A percentile compares a stretch with the other conserved stretches of the same genome.
Conservation (phyloP, 768 basidiomycete genomes). For the Psilocybe cyanescens region DNA sequence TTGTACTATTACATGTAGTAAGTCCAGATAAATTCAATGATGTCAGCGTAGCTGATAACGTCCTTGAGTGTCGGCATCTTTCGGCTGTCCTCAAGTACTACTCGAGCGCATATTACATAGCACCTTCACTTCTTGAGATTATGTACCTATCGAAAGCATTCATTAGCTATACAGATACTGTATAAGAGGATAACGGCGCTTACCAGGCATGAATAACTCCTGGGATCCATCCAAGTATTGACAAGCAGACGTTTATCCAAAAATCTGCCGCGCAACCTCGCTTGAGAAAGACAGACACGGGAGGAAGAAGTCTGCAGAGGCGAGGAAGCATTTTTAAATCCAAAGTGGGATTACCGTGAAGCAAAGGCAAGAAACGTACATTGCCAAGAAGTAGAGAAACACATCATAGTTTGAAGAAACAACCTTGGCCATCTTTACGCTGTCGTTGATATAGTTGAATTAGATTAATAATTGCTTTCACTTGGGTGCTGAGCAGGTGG, state of each 20-base stretch:
- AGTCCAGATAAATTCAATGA: no score
- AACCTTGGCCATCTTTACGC: slow-evolving; percentile 12
- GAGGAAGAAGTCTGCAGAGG: slow-evolving; percentile 21
- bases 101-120: slow-evolving; percentile 16
- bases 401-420: slow-evolving; percentile 26
- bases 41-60: no score
- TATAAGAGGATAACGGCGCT: slow-evolving; percentile 1
- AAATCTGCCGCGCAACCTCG: slow-evolving; percentile 30
- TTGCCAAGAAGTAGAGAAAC: slow-evolving; percentile 28
- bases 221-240: slow-evolving; percentile 53
- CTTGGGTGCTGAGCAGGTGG: background rate
- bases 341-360: background rate
- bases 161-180: background rate
- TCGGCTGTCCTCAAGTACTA: no score
- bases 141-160: slow-evolving; percentile 20
- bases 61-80: no score
- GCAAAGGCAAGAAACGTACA: slow-evolving; percentile 17
- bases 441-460: background rate
- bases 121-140: slow-evolving; percentile 28
- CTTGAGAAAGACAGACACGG: slow-evolving; percentile 29
- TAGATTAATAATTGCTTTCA: background rate
- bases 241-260: slow-evolving; percentile 31
- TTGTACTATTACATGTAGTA: no score
- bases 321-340: background rate
- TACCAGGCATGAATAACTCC: slow-evolving; percentile 57